Conservation (phyloP, 148 eudicot species). For the Pharnaceum exiguum region DNA sequence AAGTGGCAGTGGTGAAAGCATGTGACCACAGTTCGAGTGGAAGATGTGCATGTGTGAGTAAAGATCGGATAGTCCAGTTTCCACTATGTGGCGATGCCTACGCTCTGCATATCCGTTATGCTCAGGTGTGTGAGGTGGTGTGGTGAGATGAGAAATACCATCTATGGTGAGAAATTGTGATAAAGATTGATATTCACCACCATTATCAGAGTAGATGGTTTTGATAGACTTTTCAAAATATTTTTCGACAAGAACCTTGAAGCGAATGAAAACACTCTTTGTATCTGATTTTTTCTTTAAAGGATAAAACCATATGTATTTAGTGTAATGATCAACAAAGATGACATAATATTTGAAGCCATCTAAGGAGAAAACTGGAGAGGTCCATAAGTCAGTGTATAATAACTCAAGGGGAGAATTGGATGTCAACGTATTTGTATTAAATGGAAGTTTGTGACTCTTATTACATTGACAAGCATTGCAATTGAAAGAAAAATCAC, state of each 20-base stretch:
- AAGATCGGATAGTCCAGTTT: neutral
- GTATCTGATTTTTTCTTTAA: neutral
- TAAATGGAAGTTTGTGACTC: neutral
- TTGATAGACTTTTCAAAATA: neutral
- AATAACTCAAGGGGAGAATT: neutral
- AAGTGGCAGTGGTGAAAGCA: neutral
- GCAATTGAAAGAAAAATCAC: too few species aligned
- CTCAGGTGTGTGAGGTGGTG: too few species aligned
- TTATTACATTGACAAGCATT: neutral
- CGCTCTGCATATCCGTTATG: too few species aligned
- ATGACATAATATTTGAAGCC: neutral
- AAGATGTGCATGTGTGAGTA: neutral
- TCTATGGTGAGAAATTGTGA: too few species aligned
- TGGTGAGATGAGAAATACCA: too few species aligned
- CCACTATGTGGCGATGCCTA: too few species aligned
- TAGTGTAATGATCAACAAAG: constrained; percentile 3
- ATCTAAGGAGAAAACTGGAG: neutral
- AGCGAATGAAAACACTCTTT: neutral
- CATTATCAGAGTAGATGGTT: constrained; percentile 7
- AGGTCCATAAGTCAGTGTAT: too few species aligned
- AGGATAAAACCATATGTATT: constrained; percentile 7
- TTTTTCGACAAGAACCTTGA: neutral
- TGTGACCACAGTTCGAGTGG: neutral
- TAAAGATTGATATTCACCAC: neutral
- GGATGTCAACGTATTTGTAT: neutral